Evolutionary conservation across 2,329 filamentous ascomycete genomes (phyloP), one percentile per base, ranked within the genome.

Genomic region (Arthrobotrys conoides): DNA sequence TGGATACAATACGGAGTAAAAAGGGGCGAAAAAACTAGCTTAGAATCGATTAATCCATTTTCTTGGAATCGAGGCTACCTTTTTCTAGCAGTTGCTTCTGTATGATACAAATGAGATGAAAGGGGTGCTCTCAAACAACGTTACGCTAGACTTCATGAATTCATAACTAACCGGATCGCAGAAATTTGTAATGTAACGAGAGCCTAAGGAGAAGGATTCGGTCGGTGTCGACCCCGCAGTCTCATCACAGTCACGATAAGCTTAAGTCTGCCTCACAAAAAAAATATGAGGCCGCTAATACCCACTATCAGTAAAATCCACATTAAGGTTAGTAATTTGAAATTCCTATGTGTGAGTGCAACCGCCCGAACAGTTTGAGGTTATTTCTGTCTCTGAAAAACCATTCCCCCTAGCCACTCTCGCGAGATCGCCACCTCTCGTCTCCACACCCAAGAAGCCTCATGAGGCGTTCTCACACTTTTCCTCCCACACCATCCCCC

Each of bases 381-480:
- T 38, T 38, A 20, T 30, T 59, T 20, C 30, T 38, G 53, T 59
- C 16, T 59, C 5, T 8, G 33, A 61, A 61, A 36, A 61, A 61
- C 36, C 57, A 61, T 44, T 44, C 8, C 44, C 44, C 57, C 30
- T 38, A 22, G 57, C 57, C 57, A 41, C 41, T 61, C 51, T 67
- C 61, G 70, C 70, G 66, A 61, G 48, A n/a, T 65, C 41, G 70
- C 61, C 70, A 73, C 59, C 55, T 12, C 14, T 57, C 14, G 36
- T 51, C 22, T 20, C 57, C 38, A 49, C 38, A 49, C 41, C n/a
- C 61, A 49, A 61, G 38, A 51, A 73, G 70, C 70, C 70, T 73
- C 70, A 73, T 73, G 70, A 73, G 70, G 70, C 70, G 30, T 55
- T 36, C 59, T 57, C 63, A 36, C 27, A 46, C 41, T n/a, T 57